Evolutionary conservation across 2,329 filamentous ascomycete species (phyloP).

Genomic region (Sphaerulina musiva): DNA sequence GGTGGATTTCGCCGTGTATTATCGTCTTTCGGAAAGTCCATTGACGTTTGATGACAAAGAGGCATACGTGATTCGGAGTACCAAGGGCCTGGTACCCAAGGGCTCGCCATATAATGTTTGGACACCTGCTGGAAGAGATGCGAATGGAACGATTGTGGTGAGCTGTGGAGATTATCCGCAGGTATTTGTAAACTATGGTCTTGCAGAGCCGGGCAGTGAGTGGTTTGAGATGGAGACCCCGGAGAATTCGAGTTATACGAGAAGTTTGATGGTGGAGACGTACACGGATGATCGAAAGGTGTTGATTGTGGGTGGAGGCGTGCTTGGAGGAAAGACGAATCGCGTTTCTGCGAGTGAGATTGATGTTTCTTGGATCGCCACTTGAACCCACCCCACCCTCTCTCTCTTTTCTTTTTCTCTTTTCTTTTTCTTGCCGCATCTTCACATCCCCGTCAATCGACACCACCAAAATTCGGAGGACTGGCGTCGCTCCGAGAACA

Average conservation of each 20-base stretch:
- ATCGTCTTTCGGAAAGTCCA: conserved; percentile 45
- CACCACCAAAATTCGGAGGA: no score
- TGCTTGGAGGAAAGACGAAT: not conserved
- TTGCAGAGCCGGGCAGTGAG: no score
- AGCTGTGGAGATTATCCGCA: conserved; percentile 33
- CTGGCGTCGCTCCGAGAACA: no score
- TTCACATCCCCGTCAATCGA: no score
- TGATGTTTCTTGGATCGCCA: not conserved
- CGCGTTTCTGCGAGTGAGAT: not conserved
- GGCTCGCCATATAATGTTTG: conserved; percentile 50
- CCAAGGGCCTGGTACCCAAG: conserved; percentile 41
- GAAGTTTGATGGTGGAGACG: not conserved
- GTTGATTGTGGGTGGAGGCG: not conserved
- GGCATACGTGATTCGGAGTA: conserved; percentile 39
- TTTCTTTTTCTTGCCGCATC: no score
- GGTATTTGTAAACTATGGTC: not conserved
- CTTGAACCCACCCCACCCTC: no score
- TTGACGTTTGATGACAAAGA: conserved; percentile 41
- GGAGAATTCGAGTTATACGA: not conserved
- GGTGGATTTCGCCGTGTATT: conserved; percentile 47
- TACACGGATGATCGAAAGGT: not conserved
- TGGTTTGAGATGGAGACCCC: no score
- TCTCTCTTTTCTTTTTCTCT: no score
- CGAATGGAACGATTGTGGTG: conserved; percentile 47
- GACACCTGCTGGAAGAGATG: conserved; percentile 41